Evolutionary conservation across 2,329 filamentous ascomycete species (phyloP).

Genomic region (Venturia asperata): DNA sequence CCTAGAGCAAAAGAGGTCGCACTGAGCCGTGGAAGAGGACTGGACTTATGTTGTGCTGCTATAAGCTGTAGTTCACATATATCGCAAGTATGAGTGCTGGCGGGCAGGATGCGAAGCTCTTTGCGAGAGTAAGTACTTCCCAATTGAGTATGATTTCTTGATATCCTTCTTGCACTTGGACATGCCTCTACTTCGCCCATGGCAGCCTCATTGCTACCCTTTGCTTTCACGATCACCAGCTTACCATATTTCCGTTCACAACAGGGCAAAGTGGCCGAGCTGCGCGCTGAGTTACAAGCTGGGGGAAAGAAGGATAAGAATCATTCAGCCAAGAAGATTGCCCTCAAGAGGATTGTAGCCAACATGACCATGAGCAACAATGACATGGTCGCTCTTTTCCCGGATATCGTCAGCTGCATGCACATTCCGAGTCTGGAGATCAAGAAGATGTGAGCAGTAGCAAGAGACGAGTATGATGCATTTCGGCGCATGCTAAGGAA

Average conservation of each 20-base stretch:
- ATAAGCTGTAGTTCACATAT: constrained; percentile 5
- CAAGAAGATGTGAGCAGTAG: constrained; percentile 82
- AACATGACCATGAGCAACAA: constrained; percentile 99
- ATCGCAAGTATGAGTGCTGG: constrained; percentile 48
- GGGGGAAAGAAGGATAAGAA: constrained; percentile 98
- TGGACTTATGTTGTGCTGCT: constrained; percentile 11
- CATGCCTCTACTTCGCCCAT: constrained; percentile 16
- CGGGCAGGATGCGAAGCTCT: constrained; percentile 94
- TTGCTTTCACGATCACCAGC: constrained; percentile 44
- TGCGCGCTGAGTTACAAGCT: constrained; percentile 87
- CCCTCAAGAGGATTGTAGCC: constrained; percentile 97
- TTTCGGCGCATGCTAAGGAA: not conserved
- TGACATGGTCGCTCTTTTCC: constrained; percentile 96
- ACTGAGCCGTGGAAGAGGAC: not conserved
- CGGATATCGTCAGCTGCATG: constrained; percentile 94
- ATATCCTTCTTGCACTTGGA: not conserved
- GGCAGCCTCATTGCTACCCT: constrained; percentile 24
- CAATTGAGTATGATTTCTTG: not conserved
- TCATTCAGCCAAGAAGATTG: constrained; percentile 89
- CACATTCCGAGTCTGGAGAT: constrained; percentile 89
- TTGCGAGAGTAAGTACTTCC: constrained; percentile 74
- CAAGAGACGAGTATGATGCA: not conserved
- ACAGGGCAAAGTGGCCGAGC: constrained; percentile 98
- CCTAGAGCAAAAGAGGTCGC: not conserved
- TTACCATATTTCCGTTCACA: constrained; percentile 32